Evolutionary conservation across 1,139 yeast species (phyloP).

Genomic region (Pichia norvegensis): DNA sequence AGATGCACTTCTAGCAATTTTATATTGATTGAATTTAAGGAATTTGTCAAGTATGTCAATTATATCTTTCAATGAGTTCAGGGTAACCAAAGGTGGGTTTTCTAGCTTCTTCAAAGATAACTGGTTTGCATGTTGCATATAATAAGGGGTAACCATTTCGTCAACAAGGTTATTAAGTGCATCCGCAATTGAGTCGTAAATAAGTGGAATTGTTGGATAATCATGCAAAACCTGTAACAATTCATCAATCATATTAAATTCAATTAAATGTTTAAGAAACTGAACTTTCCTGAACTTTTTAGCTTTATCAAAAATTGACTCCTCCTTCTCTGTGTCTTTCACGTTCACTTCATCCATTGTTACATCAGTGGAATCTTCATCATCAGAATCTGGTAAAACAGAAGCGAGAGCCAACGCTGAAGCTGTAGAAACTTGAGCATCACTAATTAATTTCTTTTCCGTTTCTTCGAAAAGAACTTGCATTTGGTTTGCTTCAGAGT

Average conservation of each 20-base stretch:
- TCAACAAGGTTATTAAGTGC: slow-evolving; percentile 46
- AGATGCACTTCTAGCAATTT: slow-evolving; percentile 41
- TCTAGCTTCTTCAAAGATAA: slow-evolving; percentile 1
- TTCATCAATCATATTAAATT: slow-evolving; percentile 60
- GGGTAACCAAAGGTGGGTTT: not conserved
- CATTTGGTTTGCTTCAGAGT: slow-evolving; percentile 32
- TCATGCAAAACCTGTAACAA: slow-evolving; percentile 51
- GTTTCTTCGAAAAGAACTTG: slow-evolving; percentile 37
- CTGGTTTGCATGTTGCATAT: slow-evolving; percentile 19
- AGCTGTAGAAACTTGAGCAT: slow-evolving; percentile 51
- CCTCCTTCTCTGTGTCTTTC: slow-evolving; percentile 10
- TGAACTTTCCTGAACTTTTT: slow-evolving; percentile 30
- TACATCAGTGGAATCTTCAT: slow-evolving; percentile 21
- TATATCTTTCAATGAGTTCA: slow-evolving; percentile 36
- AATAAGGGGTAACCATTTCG: slow-evolving; percentile 46
- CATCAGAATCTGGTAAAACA: slow-evolving; percentile 58
- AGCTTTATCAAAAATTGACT: slow-evolving; percentile 15
- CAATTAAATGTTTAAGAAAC: slow-evolving; percentile 47
- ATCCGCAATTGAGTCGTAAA: slow-evolving; percentile 46
- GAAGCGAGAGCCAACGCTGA: slow-evolving; percentile 81
- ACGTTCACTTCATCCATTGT: slow-evolving; percentile 6
- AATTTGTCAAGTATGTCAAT: slow-evolving; percentile 40
- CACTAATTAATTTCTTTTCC: slow-evolving; percentile 48
- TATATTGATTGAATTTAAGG: slow-evolving; percentile 50
- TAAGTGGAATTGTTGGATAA: slow-evolving; percentile 55